These are phyloP conservation scores for Onygenales sp. DNA, from an alignment of 2,329 filamentous ascomycete genomes.

Conservation along the genomic window DNA sequence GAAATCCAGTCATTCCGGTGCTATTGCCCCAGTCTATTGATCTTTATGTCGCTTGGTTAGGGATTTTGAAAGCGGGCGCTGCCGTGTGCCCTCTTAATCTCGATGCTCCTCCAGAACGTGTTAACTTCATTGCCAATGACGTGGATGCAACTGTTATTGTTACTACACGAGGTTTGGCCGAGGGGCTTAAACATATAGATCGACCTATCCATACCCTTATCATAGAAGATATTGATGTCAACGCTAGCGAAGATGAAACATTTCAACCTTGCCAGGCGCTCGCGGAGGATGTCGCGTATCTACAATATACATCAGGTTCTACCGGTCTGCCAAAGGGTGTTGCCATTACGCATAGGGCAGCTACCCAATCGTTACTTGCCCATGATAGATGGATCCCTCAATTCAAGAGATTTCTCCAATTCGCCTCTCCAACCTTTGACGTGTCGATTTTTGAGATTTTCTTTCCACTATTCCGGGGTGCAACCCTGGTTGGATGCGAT, in stretches of 20 bases:
- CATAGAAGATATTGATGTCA: constrained; percentile 24
- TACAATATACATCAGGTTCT: constrained; percentile 90
- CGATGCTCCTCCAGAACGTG: constrained; percentile 65
- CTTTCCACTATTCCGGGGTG: constrained; percentile 67
- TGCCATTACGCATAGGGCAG: constrained; percentile 67
- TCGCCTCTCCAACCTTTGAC: constrained; percentile 86
- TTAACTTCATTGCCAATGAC: constrained; percentile 74
- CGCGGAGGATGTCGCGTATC: constrained; percentile 55
- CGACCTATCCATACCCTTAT: constrained; percentile 23
- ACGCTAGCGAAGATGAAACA: constrained; percentile 2
- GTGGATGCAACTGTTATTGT: constrained; percentile 61
- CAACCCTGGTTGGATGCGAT: constrained; percentile 62
- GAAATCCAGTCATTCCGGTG: constrained; percentile 54
- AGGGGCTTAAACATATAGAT: constrained; percentile 15
- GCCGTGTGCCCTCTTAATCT: constrained; percentile 79
- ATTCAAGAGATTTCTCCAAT: constrained; percentile 78
- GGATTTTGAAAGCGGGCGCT: constrained; percentile 68
- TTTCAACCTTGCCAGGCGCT: constrained; percentile 11
- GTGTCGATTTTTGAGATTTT: constrained; percentile 94
- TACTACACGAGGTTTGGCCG: constrained; percentile 38
- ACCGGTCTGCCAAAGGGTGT: constrained; percentile 87
- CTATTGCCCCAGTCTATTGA: constrained; percentile 67
- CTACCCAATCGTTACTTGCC: constrained; percentile 70
- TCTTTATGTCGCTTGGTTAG: constrained; percentile 69
- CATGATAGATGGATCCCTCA: constrained; percentile 67